Base-by-base conservation (phyloP, 495 filamentous ascomycete species). In the Arthonia radiata region DNA sequence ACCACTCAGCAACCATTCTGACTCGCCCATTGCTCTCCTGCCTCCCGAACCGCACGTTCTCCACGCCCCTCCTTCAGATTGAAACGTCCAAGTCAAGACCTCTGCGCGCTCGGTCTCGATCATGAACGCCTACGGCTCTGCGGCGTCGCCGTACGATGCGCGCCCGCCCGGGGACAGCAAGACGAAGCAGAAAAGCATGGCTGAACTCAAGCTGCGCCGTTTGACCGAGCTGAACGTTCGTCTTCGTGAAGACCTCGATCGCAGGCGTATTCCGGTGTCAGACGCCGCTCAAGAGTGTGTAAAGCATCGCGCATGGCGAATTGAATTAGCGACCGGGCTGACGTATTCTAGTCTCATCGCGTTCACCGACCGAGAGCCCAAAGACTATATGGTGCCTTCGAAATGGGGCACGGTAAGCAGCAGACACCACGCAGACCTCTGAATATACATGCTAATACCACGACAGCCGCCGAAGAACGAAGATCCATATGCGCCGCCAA, bases 111-210 rank as follows among this genome's bases (percentile, higher is more conserved):
- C 38, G 23, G 32, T 23, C 34, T 24, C 33, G 33, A 30, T 18
- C 30, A 30, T n/a, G n/a, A 39, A 16, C 15, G 17, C 28, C 14
- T 15, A 13, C 16, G 15, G 8, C 17, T 13, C 22, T 30, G 30
- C 17, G 23, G 17, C 34, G 22, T 34, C 42, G 49, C 38, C 13
- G 57, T n/a, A n/a, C n/a, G n/a, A n/a, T n/a, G n/a, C n/a, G n/a
- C n/a, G n/a, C 50, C 61, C 67, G 45, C 61, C 59, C 39, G 58
- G 56, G 41, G 58, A 63, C 38, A 72, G 82, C 43, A 86, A 73
- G 62, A 89, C 81, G 57, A 93, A 89, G 64, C 93, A 92, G 61
- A 89, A 97, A 52, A 89, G 78, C 49, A 92, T 94, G 68, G 89
- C 86, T 26, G 86, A 94, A 52, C 65, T 94, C 30, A 97, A 94